A percentile compares a stretch with the other conserved stretches of the same genome.
phyloP scores from a whole-genome alignment of 2,329 filamentous ascomycete genomes.

The Xylariaceae sp. region DNA sequence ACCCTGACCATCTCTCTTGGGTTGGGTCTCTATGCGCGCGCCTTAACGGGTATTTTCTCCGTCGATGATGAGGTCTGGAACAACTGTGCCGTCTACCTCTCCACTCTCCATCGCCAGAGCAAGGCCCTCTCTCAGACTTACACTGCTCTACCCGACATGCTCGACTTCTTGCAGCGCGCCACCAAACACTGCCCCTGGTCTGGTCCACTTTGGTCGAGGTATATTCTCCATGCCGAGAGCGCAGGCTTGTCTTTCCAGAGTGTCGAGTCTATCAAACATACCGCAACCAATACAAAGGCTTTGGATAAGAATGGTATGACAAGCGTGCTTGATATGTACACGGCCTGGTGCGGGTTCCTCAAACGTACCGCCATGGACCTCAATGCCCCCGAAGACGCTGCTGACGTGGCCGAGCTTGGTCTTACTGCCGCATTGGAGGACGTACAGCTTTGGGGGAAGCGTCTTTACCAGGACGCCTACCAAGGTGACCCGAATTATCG shows the following conservation, averaged over 20 bases:
- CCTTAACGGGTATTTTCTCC: constrained; percentile 65
- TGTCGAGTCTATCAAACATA: constrained; percentile 87
- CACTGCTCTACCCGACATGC: constrained; percentile 43
- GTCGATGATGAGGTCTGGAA: constrained; percentile 75
- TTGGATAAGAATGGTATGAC: constrained; percentile 83
- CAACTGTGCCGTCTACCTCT: constrained; percentile 74
- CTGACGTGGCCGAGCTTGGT: constrained; percentile 86
- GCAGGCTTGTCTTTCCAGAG: constrained; percentile 71
- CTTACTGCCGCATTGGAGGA: constrained; percentile 82
- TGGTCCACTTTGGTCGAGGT: constrained; percentile 84
- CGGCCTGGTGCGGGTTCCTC: constrained; percentile 91
- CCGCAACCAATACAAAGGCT: constrained; percentile 79
- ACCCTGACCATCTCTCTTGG: constrained; percentile 47
- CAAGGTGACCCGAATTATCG: constrained; percentile 85
- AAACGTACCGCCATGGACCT: constrained; percentile 77
- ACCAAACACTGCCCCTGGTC: constrained; percentile 93
- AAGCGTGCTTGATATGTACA: constrained; percentile 84
- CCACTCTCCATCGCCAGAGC: constrained; percentile 44
- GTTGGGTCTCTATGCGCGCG: constrained; percentile 72
- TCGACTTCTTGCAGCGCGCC: constrained; percentile 74
- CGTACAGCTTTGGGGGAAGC: constrained; percentile 73
- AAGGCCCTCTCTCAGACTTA: constrained; percentile 34
- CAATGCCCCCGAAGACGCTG: constrained; percentile 72
- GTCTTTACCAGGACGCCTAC: constrained; percentile 69
- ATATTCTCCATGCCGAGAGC: constrained; percentile 79